Evolutionary conservation across 2,329 filamentous ascomycete species (phyloP).

Genomic region (Alternaria arborescens): DNA sequence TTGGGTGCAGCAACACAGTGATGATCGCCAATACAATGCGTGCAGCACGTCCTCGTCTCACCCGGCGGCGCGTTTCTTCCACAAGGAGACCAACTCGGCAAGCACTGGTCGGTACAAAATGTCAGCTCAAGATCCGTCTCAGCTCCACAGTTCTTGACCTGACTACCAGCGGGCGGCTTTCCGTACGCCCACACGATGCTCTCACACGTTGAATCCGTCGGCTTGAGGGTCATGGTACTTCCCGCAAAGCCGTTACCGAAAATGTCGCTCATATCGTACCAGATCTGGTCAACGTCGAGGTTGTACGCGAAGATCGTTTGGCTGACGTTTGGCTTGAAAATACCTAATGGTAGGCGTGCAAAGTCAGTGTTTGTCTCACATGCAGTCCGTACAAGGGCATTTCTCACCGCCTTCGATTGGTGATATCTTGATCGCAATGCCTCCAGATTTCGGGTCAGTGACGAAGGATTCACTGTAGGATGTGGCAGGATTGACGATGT

Average conservation of each 20-base stretch:
- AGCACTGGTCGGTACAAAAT: conserved; percentile 40
- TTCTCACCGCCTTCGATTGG: conserved; percentile 22
- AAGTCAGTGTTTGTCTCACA: too few relatives aligned
- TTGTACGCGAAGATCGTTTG: conserved; percentile 43
- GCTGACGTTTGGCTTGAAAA: conserved; percentile 40
- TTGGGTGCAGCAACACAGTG: conserved; percentile 37
- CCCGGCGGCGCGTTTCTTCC: conserved; percentile 31
- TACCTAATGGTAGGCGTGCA: not conserved
- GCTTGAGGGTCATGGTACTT: conserved; percentile 33
- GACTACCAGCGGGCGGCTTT: conserved; percentile 34
- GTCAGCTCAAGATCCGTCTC: conserved; percentile 36
- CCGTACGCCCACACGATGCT: conserved; percentile 37
- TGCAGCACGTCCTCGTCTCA: conserved; percentile 35
- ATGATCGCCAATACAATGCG: conserved; percentile 40
- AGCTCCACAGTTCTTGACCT: conserved; percentile 32
- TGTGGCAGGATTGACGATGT: conserved; percentile 27
- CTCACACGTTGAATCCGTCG: conserved; percentile 32
- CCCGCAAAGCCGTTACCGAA: conserved; percentile 41
- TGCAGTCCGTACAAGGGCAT: too few relatives aligned
- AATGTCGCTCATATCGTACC: conserved; percentile 42
- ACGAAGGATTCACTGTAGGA: conserved; percentile 39
- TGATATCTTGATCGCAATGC: conserved; percentile 38
- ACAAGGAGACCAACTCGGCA: conserved; percentile 43
- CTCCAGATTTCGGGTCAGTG: conserved; percentile 31
- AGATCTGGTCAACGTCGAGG: conserved; percentile 31